Evolutionary conservation across 1,284 basidiomycete species (phyloP), one percentile per base, ranked within the genome.

Genomic region (Cystobasidium sp.): DNA sequence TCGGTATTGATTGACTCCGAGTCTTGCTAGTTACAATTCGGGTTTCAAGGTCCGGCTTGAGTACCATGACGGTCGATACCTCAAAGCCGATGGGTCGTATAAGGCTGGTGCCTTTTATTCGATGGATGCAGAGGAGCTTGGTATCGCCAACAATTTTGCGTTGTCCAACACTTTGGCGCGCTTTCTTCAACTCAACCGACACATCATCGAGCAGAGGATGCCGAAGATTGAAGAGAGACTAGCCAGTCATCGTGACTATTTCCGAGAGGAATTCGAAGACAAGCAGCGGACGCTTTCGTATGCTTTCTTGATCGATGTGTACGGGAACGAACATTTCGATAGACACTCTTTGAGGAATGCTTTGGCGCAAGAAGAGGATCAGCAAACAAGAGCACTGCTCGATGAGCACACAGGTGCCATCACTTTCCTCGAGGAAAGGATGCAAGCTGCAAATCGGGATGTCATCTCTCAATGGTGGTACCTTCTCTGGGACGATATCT

Each of bases 381-480:
- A 89, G 16, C 84, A 87, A 18, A 87, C 91, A n/a, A 84, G 85
- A 39, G 80, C 85, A 67, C 81, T 91, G 56, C 84, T 89, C 78
- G 77, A 84, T 20, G 82, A 83, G 10, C 87, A 85, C 78, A 84
- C 86, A 73, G 83, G 81, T 37, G 83, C 86, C 0, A 85, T 91
- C 55, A 82, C 81, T 68, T 83, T 85, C n/a, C 85, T 88, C 10
- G 87, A 89, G 80, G 85, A 88, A 67, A 85, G 91, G 31, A 83
- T 89, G 74, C 78, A 82, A 8, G 84, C 84, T n/a, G 88, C 90
- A 52, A 84, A 87, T 1, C 80, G 79, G 0, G 86, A 86, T 0
- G 84, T 86, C 76, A 82, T 88, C 0, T 83, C 87, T n/a, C 86
- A 87, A 0, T 92, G 90, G 89, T 93, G 91, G 91, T 92, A 90